Conservation (phyloP, 208 protist genomes). For the Novymonas esmeraldas region DNA sequence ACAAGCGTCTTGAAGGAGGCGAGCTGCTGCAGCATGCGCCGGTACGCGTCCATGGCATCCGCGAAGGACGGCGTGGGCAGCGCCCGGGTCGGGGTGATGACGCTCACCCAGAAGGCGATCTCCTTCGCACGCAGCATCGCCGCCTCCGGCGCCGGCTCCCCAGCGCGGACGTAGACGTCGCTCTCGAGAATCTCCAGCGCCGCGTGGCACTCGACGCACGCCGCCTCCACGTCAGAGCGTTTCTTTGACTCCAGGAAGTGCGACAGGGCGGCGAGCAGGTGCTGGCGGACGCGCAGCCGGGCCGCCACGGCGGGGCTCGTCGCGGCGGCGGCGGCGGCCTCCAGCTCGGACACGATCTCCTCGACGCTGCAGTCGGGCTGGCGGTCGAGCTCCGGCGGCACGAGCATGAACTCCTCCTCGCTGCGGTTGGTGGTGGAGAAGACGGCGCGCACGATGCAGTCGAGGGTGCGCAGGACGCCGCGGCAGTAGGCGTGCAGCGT, state of each 20-base stretch:
- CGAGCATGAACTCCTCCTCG: constrained; percentile 84
- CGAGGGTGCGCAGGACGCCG: constrained; percentile 60
- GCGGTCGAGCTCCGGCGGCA: constrained; percentile 59
- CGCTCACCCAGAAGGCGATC: constrained; percentile 71
- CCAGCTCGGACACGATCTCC: constrained; percentile 65
- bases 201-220: constrained; percentile 51
- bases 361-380: constrained; percentile 55
- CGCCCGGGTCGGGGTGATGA: constrained; percentile 62
- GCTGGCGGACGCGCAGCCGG: constrained; percentile 72
- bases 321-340: constrained; percentile 43
- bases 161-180: constrained; percentile 37
- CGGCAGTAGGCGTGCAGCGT: constrained; percentile 77
- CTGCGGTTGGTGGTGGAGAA: constrained; percentile 74
- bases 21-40: constrained; percentile 61
- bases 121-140: constrained; percentile 57
- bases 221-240: constrained; percentile 54
- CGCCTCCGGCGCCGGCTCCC: constrained; percentile 56
- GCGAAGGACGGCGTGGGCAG: constrained; percentile 44
- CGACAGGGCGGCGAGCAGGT: constrained; percentile 54
- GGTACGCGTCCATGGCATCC: constrained; percentile 58
- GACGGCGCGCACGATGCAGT: constrained; percentile 60
- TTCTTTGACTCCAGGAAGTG: constrained; percentile 53
- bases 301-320: constrained; percentile 46
- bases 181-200: constrained; percentile 48
- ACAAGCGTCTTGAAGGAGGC: constrained; percentile 57